A percentile compares a stretch with the other conserved stretches of the same genome.
phyloP scores from a whole-genome alignment of 768 basidiomycete genomes.

The Amanita rimosa region DNA sequence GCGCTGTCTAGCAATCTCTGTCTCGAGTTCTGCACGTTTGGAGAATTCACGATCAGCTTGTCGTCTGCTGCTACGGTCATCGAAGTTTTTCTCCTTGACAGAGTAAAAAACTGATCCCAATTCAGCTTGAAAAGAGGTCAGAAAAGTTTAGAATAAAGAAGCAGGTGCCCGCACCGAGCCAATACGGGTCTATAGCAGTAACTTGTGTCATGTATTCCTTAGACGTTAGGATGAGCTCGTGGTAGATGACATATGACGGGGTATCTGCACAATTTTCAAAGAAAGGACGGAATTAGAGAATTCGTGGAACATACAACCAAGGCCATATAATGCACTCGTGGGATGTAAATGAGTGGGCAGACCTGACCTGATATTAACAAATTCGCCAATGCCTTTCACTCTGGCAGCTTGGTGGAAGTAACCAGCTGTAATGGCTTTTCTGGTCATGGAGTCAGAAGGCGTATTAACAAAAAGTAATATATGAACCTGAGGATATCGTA shows the following conservation, averaged over 20 bases:
- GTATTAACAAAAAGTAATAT: neutral
- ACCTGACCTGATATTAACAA: constrained; percentile 93
- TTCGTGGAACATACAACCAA: constrained; percentile 65
- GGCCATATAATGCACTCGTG: constrained; percentile 90
- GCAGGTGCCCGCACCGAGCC: constrained; percentile 60
- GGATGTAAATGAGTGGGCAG: constrained; percentile 94
- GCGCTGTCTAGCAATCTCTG: constrained; percentile 77
- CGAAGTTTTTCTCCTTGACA: constrained; percentile 96
- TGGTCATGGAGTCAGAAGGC: constrained; percentile 16
- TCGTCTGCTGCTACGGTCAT: constrained; percentile 68
- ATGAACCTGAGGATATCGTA: constrained; percentile 75
- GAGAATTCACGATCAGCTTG: constrained; percentile 86
- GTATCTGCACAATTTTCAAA: constrained; percentile 46
- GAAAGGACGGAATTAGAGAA: constrained; percentile 1
- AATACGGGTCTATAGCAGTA: constrained; percentile 95
- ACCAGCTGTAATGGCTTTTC: constrained; percentile 94
- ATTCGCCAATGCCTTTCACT: constrained; percentile 98
- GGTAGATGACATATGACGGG: constrained; percentile 94
- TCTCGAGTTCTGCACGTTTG: constrained; percentile 83
- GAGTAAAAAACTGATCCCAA: constrained; percentile 96
- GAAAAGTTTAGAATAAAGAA: constrained; percentile 1
- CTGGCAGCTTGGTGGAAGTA: constrained; percentile 99
- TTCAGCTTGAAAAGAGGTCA: constrained; percentile 47
- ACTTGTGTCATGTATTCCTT: constrained; percentile 99
- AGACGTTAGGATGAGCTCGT: constrained; percentile 90